Base-by-base conservation (phyloP, 2,329 filamentous ascomycete species). In the Colletotrichum gigasporum region DNA sequence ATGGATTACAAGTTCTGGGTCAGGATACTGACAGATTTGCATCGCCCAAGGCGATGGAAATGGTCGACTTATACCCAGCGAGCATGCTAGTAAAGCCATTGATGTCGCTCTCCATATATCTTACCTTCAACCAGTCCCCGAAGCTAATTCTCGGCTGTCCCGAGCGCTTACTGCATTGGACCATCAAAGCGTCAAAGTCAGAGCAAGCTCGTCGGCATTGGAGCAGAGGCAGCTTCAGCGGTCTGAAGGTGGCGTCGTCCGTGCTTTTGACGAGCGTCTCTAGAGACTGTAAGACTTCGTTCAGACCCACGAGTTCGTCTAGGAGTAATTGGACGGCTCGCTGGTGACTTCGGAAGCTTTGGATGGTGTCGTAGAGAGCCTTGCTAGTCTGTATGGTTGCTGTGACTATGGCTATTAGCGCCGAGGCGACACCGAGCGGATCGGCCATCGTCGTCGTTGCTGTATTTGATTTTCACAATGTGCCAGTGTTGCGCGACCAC, bases 81-180 rank as follows among this genome's bases (percentile, higher is more conserved):
- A 63, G 30, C 53, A 63, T 63, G 6, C 24, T 41, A 2, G 35
- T 47, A 24, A 63, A 58, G n/a, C 53, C 47, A 4, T 18, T 2
- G 16, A 63, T 53, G 16, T 63, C 53, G 34, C 51, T 48, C 30
- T 63, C 32, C 41, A 53, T 63, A 11, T 58, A 58, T 16, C 42
- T 39, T 2, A 55, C 12, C 28, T 45, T 32, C 18, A 48, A 26
- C 60, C 39, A 63, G 54, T 54, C 61, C 45, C 54, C 14, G n/a
- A 54, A 50, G 28, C 54, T 59, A 26, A 41, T 51, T 45, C 48
- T 59, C 9, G 48, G 18, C 5, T 34, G 47, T 3, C 44, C 61
- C 1, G 61, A 59, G 32, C 53, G 12, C 37, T 51, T 54, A 3
- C 28, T 64, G 34, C 48, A 64, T 10, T 50, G 9, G 9, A 44